Evolutionary conservation across 805 yeast species (phyloP), one percentile per base, ranked within the genome.

Genomic region (Novakomyces olei): DNA sequence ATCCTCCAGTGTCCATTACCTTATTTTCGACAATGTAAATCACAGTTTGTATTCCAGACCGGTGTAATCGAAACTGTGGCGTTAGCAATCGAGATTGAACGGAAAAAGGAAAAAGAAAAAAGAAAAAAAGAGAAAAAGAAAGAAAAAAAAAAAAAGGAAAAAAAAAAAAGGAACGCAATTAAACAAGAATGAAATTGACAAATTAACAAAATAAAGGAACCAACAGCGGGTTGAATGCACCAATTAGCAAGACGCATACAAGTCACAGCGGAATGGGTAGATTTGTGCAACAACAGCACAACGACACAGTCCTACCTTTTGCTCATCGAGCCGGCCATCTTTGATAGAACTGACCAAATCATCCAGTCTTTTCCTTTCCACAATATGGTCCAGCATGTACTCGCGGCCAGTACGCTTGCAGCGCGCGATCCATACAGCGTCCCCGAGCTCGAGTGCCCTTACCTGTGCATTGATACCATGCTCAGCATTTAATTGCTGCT

Each of bases 271-370:
- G n/a, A n/a, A n/a, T n/a, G n/a, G n/a, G n/a, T n/a, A n/a, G n/a
- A n/a, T n/a, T n/a, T n/a, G n/a, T n/a, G n/a, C n/a, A n/a, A n/a
- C n/a, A n/a, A n/a, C n/a, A n/a, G n/a, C n/a, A n/a, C n/a, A n/a
- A n/a, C n/a, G n/a, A n/a, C n/a, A n/a, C n/a, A n/a, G n/a, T n/a
- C n/a, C n/a, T n/a, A n/a, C n/a, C n/a, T 85, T 83, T 48, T 88
- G 99, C 48, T 88, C 98, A 34, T 61, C 59, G 44, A 75, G 81
- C 32, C 99, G 55, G 2, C 93, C 93, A 51, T 88, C 99, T 37
- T 65, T 63, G 29, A 88, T 80, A 33, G 92, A 77, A 22, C 60
- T 46, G 0, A 75, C 75, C 44, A 88, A 61, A 58, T 88, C 99
- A 46, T 79, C 92, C 28, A 83, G 51, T 35, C 94, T 57, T 51